Base-by-base conservation (phyloP, 345 rosid genomes). In the Combretum micranthum region DNA sequence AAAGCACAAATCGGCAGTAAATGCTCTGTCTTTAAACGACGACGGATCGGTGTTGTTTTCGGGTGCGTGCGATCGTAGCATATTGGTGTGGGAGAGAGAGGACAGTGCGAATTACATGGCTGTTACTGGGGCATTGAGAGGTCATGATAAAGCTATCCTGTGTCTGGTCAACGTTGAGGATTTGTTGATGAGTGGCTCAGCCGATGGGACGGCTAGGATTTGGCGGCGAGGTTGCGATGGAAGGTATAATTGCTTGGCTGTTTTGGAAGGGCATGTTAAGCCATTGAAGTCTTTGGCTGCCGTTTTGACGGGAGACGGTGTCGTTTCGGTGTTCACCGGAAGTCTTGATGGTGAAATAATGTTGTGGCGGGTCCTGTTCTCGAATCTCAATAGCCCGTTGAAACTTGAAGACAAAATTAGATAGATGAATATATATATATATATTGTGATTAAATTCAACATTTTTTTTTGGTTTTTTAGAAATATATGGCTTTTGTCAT, bases 11-110 rank as follows among this genome's bases (percentile, higher is more conserved):
- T 88, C 98, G 0, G 93, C 98, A 5, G 93, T 92, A 2, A 92
- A 92, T 57, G 95, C 96, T 0, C 53, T 88, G 54, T 90, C 95
- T 3, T 56, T 92, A 49, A 84, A 51, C 74, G 74, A 62, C 52
- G 90, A 86, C 64, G 98, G 93, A 15, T 81, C 93, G 52, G 81
- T 81, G 5, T 61, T 92, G 66, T 92, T 88, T 44, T 92, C 95
- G 14, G 98, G 96, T 8, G 85, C 98, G 15, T 92, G 95, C 62
- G 98, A 92, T 73, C 83, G 98, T 46, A 88, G 96, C 21, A 92
- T 92, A 56, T 46, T 86, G 82, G 93, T 92, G 53, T 92, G 98
- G 98, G 93, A 81, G 67, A 84, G 83, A 63, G 96, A 92, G 53
- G 96, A 83, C 59, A 81, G 81, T 12, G 87, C 81, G 3, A 74